Conservation (phyloP, 371 early-diverging fungal species). For the Mycotypha africana region DNA sequence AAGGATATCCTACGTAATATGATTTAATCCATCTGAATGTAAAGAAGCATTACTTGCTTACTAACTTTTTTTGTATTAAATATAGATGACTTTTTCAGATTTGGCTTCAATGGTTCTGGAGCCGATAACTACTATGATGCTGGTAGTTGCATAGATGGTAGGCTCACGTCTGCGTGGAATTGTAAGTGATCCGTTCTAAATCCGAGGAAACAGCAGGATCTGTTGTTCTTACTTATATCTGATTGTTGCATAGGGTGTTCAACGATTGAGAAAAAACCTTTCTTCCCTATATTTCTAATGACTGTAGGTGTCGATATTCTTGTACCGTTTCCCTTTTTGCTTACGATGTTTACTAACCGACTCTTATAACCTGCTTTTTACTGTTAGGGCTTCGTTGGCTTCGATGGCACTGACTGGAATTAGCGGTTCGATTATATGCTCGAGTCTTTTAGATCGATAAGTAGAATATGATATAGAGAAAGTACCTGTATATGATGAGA, state of each 20-base stretch:
- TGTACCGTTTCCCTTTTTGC: too few species aligned
- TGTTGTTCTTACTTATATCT: background rate
- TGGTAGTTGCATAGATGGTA: conserved; percentile 94
- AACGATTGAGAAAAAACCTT: conserved; percentile 88
- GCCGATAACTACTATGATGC: conserved; percentile 94
- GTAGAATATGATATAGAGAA: too few species aligned
- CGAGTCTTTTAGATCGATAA: too few species aligned
- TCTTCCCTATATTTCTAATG: conserved; percentile 87
- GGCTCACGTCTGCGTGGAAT: conserved; percentile 94
- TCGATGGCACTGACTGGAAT: conserved; percentile 70
- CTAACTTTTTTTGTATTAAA: background rate
- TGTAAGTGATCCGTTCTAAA: conserved; percentile 49
- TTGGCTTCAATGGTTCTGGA: conserved; percentile 95
- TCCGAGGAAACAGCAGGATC: background rate
- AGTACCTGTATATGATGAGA: too few species aligned
- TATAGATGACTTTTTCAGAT: conserved; percentile 89
- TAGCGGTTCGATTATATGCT: too few species aligned
- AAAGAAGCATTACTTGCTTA: background rate
- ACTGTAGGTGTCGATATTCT: conserved; percentile 55
- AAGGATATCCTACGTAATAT: conserved; percentile 65
- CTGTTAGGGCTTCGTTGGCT: conserved; percentile 71
- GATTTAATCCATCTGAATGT: background rate
- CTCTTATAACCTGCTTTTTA: background rate
- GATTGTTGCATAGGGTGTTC: conserved; percentile 64
- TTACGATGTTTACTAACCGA: too few species aligned